Evolutionary conservation across 2,329 filamentous ascomycete genomes (phyloP).

Genomic region (Aureobasidium zeae): DNA sequence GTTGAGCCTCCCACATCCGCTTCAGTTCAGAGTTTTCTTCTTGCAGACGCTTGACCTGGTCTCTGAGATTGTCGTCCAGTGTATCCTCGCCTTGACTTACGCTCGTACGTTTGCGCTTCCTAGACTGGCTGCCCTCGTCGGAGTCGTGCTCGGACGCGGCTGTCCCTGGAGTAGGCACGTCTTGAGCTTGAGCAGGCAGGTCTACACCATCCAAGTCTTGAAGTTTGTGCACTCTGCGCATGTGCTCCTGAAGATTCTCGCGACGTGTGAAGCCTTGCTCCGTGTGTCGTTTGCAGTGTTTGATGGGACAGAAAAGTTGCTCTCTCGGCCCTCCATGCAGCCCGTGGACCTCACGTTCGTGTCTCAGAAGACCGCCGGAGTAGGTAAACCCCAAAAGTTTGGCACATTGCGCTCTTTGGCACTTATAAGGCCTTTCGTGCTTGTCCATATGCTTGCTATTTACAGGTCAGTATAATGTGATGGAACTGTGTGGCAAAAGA

Average conservation of each 20-base stretch:
- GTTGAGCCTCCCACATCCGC: not conserved
- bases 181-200: slow-evolving; percentile 13
- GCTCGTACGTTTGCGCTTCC: slow-evolving; percentile 11
- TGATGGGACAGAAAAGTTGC: slow-evolving; percentile 73
- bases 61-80: slow-evolving; percentile 27
- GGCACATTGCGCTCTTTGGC: slow-evolving; percentile 70
- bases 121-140: slow-evolving; percentile 5
- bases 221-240: slow-evolving; percentile 67
- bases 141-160: slow-evolving; percentile 18
- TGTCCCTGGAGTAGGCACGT: slow-evolving; percentile 17
- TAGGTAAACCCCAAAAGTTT: slow-evolving; percentile 94
- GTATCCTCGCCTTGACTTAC: slow-evolving; percentile 6
- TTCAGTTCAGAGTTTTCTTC: slow-evolving; percentile 31
- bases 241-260: slow-evolving; percentile 89
- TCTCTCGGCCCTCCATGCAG: slow-evolving; percentile 85
- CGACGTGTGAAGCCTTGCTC: slow-evolving; percentile 77
- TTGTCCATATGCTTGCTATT: slow-evolving; percentile 95
- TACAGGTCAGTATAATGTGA: slow-evolving; percentile 19
- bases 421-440: slow-evolving; percentile 88
- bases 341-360: slow-evolving; percentile 88
- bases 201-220: slow-evolving; percentile 14
- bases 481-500: not conserved
- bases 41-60: slow-evolving; percentile 34
- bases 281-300: slow-evolving; percentile 70
- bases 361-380: slow-evolving; percentile 76